A percentile compares a stretch with the other conserved stretches of the same genome.
These are phyloP conservation scores for Gnomoniopsis smithogilvyi DNA, from an alignment of 2,329 filamentous ascomycete species.

Conservation along the genomic window DNA sequence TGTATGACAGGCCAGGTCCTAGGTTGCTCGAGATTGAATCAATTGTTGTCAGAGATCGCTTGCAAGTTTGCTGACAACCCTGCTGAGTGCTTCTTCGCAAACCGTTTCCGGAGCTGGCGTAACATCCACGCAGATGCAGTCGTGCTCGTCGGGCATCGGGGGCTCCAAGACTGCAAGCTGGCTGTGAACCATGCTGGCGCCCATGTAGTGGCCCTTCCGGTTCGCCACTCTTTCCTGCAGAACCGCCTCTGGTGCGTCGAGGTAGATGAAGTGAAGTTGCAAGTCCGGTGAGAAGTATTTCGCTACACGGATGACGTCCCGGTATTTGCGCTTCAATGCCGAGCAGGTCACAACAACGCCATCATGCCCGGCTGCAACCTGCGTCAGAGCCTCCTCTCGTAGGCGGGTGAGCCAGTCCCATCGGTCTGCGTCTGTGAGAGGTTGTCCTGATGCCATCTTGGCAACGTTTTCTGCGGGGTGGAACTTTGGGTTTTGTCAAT, in stretches of 20 bases:
- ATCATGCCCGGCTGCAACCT: constrained; percentile 52
- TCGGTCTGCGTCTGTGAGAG: constrained; percentile 87
- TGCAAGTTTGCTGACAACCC: constrained; percentile 53
- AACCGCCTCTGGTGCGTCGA: constrained; percentile 72
- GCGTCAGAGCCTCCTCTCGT: constrained; percentile 62
- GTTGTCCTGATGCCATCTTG: constrained; percentile 83
- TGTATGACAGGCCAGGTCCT: too few species aligned
- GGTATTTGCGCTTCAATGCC: constrained; percentile 94
- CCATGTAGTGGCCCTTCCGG: constrained; percentile 90
- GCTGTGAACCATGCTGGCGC: constrained; percentile 89
- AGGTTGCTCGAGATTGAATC: not conserved
- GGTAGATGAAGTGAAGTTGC: constrained; percentile 89
- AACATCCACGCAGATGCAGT: constrained; percentile 71
- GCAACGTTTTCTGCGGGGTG: constrained; percentile 77
- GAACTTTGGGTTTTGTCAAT: constrained; percentile 49
- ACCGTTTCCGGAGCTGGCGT: constrained; percentile 57
- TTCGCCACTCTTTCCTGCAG: constrained; percentile 72
- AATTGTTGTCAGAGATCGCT: constrained; percentile 26
- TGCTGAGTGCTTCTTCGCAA: constrained; percentile 54
- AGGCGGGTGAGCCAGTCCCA: constrained; percentile 94
- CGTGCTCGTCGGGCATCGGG: constrained; percentile 66
- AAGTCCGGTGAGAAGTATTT: constrained; percentile 71
- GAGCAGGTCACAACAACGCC: constrained; percentile 96
- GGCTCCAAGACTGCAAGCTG: constrained; percentile 88
- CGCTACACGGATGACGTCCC: constrained; percentile 82